Percentiles rank a stretch among this genome's conserved stretches.
Evolutionary conservation across 148 eudicot genomes (phyloP).

Genomic region (Silene uniflora): DNA sequence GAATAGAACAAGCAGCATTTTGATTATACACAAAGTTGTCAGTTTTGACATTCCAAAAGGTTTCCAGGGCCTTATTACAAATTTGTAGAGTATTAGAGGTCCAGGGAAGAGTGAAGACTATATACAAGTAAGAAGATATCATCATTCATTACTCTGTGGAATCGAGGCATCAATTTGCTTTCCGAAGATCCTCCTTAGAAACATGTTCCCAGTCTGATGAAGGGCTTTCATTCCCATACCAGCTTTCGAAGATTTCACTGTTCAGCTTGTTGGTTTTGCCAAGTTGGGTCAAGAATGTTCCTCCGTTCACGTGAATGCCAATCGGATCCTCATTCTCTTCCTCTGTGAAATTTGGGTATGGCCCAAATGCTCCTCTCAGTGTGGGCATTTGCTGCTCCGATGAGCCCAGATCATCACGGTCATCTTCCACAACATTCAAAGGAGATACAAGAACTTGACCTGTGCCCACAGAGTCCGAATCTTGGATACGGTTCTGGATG

Average conservation of each 20-base stretch:
- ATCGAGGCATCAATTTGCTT: constrained; percentile 23
- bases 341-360: constrained; percentile 21
- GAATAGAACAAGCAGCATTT: constrained; percentile 3
- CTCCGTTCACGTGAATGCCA: constrained; percentile 14
- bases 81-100: not conserved
- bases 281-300: constrained; percentile 12
- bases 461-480: constrained; percentile 18
- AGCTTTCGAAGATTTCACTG: constrained; percentile 35
- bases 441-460: constrained; percentile 12
- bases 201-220: constrained; percentile 88
- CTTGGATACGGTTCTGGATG: constrained; percentile 45
- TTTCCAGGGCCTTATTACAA: constrained; percentile 24
- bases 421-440: too few relatives aligned
- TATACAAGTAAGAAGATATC: constrained; percentile 8
- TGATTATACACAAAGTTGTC: constrained; percentile 2
- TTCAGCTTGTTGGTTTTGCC: constrained; percentile 24
- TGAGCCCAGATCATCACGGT: constrained; percentile 14
- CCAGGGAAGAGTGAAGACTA: not conserved
- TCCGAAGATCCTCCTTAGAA: constrained; percentile 42
- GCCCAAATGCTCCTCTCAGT: constrained; percentile 25
- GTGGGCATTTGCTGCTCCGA: constrained; percentile 13
- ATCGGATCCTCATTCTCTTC: constrained; percentile 26
- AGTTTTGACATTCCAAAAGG: constrained; percentile 17
- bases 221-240: constrained; percentile 47
- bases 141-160: constrained; percentile 3